Evolutionary conservation across 352 stramenopile genomes (phyloP).

Genomic region (Pythium aquatile): DNA sequence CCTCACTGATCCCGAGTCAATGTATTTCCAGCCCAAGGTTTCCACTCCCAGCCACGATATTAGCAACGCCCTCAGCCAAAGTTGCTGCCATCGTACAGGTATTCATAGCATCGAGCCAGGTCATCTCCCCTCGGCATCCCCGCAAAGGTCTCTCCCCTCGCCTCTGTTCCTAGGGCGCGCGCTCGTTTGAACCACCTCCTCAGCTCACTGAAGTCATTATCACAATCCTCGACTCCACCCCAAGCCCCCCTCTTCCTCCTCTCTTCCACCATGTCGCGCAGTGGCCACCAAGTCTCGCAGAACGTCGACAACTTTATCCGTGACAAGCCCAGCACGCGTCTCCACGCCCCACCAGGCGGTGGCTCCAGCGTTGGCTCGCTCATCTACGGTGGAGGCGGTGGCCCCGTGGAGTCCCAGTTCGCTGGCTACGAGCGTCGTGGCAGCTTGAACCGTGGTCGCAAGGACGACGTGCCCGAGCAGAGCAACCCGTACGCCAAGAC

Average conservation of each 20-base stretch:
- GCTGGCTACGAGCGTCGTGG: conserved; percentile 46
- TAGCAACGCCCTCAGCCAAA: too few relatives aligned
- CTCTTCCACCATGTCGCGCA: conserved; percentile 47
- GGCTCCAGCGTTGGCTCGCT: conserved; percentile 69
- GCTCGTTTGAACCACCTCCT: not conserved
- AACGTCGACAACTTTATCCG: conserved; percentile 81
- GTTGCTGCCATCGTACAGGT: not conserved
- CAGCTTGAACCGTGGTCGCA: conserved; percentile 13
- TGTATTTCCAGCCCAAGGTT: conserved; percentile 3
- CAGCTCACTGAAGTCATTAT: conserved; percentile 1
- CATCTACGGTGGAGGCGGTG: conserved; percentile 63
- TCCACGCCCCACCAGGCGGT: conserved; percentile 68
- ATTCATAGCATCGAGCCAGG: conserved; percentile 15
- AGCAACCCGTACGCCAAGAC: conserved; percentile 25
- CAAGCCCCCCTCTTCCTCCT: conserved; percentile 1
- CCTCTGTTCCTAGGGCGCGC: not conserved
- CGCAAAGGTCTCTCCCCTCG: not conserved
- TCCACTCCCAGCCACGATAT: too few relatives aligned
- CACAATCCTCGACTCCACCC: conserved; percentile 8
- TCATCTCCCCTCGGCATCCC: not conserved
- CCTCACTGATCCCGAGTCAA: not conserved
- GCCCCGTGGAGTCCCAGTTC: conserved; percentile 42
- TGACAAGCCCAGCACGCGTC: conserved; percentile 74
- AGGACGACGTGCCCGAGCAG: conserved; percentile 1
- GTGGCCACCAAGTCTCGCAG: conserved; percentile 59